These are phyloP conservation scores for Arabidopsis hybrid DNA, from an alignment of 441 rosid genomes.

Conservation along the genomic window DNA sequence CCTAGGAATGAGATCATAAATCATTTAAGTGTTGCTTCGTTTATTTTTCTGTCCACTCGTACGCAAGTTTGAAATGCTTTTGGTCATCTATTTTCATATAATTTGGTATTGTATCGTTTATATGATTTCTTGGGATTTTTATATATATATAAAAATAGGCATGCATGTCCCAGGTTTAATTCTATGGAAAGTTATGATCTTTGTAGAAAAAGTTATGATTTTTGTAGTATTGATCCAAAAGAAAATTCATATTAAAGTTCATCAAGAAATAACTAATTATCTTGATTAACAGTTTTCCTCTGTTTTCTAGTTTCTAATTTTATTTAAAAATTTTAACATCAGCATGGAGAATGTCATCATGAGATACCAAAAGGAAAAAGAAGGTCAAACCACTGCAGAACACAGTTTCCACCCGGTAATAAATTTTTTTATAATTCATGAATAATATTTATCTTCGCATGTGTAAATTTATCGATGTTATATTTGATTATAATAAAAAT, in stretches of 20 bases:
- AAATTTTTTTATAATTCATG: neutral
- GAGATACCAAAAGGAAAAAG: constrained; percentile 33
- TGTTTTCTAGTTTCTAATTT: neutral
- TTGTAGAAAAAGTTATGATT: neutral
- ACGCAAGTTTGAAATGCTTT: neutral
- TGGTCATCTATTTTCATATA: neutral
- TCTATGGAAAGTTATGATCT: neutral
- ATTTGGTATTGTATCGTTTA: neutral
- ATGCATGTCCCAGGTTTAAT: neutral
- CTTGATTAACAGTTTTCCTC: neutral
- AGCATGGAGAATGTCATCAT: constrained; percentile 42
- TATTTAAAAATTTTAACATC: neutral
- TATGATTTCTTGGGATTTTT: neutral
- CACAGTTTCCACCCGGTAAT: constrained; percentile 32
- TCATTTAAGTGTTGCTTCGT: neutral
- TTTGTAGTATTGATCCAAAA: neutral
- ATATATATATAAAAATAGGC: too few relatives aligned
- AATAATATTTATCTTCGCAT: neutral
- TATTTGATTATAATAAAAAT: neutral
- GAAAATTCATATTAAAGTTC: neutral
- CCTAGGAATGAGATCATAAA: neutral
- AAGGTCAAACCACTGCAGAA: constrained; percentile 28
- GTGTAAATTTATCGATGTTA: neutral
- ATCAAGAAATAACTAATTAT: neutral
- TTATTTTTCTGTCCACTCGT: neutral